Evolutionary conservation across 2,329 filamentous ascomycete species (phyloP), one percentile per base, ranked within the genome.

Genomic region (Fusarium gaditjirri): DNA sequence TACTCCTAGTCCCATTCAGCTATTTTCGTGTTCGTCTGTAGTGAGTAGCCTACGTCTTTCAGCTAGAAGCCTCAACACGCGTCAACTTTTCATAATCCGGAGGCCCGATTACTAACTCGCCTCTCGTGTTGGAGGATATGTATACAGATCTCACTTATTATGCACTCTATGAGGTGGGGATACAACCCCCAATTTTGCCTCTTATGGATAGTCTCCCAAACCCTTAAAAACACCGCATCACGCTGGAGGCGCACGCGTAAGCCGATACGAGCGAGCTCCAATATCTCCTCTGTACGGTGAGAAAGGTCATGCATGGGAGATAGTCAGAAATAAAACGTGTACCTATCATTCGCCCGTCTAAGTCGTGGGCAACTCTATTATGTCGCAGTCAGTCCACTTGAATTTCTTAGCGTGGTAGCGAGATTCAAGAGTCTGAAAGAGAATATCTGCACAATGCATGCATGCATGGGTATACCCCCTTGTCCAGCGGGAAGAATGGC

Each of bases 181-280:
- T 29, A 17, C 17, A 49, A 16, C 44, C 53, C 44, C 58, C 49
- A 52, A 50, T 21, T 70, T 65, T 42, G 65, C 60, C 59, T 42
- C 54, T 33, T 46, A 56, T 61, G 49, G 60, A 47, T 50, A 53
- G 49, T 42, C 19, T 47, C 44, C 33, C 36, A 42, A 47, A 38
- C 38, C 39, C 39, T 50, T 35, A 39, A 52, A 31, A 60, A 68
- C 55, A 43, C 39, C 55, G 55, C 63, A 68, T 55, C 58, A 33
- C 27, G 36, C 41, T 60, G 31, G n/a, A 41, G 41, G 39, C 27
- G 66, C 70, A 76, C 74, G 67, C 74, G 74, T 76, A 72, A 76
- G 62, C 74, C 65, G 70, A 72, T 68, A 73, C 74, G 71, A 76
- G 74, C 41, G 42, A 55, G 27, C 50, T 52, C 50, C 41, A 63